Evolutionary conservation across 768 basidiomycete genomes (phyloP), one percentile per base, ranked within the genome.

Genomic region (Zangia roseola): DNA sequence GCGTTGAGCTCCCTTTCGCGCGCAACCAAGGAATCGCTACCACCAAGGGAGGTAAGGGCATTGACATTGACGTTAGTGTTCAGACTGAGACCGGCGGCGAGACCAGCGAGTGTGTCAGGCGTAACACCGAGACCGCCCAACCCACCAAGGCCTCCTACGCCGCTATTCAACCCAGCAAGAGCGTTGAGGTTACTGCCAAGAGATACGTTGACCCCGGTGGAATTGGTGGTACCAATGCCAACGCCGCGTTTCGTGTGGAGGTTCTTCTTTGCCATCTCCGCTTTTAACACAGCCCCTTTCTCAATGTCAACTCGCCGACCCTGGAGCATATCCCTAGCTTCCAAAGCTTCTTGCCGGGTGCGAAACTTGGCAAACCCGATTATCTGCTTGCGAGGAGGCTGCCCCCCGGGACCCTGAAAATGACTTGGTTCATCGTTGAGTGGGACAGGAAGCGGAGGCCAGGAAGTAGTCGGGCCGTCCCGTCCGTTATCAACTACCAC

Each of bases 211-310:
- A 69, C 69, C 48, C 64, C 54, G 30, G 58, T 60, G 12, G 64
- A 54, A 20, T 48, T 52, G 9, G 56, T 58, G 30, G 73, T 72
- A 17, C 82, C 74, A 6, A 82, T 82, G n/a, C 90, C 90, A 20
- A 92, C 84, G 3, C 89, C 89, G 33, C 91, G 77, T 73, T 95
- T 97, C 17, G 94, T 95, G 63, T 99, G 95, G 33, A 99, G 70
- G 63, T 99, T 98, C 80, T 99, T 99, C 82, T 98, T 98, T 17
- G 97, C 97, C 94, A 99, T 97, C 71, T 98, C 97, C 19, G 95
- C 97, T 69, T 97, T 98, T 33, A 99, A 69, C 3, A 94, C 86
- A 1, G 91, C 84, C 13, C 93, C 93, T 60, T 92, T 93, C 69
- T 97, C 90, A 26, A 89, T 82, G 60, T 98, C 97, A 30, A 98